Conservation (phyloP, 345 rosid species). For the Eucalyptus sp. region DNA sequence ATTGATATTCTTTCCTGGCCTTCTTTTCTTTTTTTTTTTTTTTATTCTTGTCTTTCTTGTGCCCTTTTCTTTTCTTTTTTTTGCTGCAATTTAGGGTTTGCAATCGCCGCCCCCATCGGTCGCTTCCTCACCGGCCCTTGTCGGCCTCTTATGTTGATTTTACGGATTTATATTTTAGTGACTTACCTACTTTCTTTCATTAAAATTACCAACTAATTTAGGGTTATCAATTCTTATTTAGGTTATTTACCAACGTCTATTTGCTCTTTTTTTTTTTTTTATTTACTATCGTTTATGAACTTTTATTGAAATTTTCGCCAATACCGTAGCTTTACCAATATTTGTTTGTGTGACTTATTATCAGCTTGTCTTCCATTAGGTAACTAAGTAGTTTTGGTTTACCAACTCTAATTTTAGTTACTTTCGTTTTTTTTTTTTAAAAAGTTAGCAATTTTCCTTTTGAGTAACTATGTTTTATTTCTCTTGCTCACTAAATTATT, state of each 20-base stretch:
- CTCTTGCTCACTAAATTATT: neutral
- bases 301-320: neutral
- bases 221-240: neutral
- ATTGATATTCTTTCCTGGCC: neutral
- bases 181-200: neutral
- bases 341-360: neutral
- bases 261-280: too few species aligned
- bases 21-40: neutral
- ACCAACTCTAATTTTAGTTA: neutral
- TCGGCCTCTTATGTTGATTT: neutral
- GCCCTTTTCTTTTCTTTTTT: neutral
- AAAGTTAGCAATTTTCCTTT: neutral
- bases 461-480: neutral
- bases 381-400: neutral
- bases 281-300: neutral
- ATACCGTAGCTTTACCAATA: neutral
- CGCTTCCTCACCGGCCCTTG: neutral
- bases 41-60: neutral
- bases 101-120: neutral
- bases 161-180: neutral
- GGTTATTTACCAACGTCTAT: neutral
- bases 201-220: neutral
- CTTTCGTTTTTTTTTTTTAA: neutral
- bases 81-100: neutral
- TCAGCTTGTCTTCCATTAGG: neutral